These are phyloP conservation scores for Aspergillus bridgeri DNA, from an alignment of 495 filamentous ascomycete species.

Conservation along the genomic window DNA sequence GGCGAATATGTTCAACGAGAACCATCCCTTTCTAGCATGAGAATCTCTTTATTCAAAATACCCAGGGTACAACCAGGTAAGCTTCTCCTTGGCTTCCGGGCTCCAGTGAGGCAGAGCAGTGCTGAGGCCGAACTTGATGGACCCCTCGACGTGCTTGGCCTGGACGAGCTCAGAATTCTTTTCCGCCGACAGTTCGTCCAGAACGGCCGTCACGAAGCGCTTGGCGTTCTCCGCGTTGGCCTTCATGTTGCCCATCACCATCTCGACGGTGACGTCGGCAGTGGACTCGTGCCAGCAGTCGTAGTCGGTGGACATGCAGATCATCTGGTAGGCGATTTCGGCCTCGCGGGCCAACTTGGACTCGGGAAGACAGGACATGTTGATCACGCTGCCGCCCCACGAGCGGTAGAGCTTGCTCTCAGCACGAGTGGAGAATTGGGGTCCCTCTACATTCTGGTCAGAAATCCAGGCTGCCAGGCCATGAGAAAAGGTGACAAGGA, in stretches of 20 bases:
- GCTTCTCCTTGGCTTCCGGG: conserved; percentile 61
- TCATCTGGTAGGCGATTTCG: conserved; percentile 94
- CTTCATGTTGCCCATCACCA: conserved; percentile 97
- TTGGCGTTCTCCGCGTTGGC: conserved; percentile 85
- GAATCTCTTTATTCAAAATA: conserved; percentile 29
- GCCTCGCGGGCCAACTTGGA: conserved; percentile 94
- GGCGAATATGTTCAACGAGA: not conserved
- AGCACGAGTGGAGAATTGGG: conserved; percentile 95
- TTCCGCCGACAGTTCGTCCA: conserved; percentile 76
- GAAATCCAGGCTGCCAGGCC: not conserved
- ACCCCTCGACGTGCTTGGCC: conserved; percentile 58
- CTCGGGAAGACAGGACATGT: conserved; percentile 97
- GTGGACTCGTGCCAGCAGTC: conserved; percentile 85
- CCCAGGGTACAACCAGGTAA: conserved; percentile 73
- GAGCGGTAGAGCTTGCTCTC: conserved; percentile 91
- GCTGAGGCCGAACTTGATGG: conserved; percentile 62
- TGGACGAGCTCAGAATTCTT: conserved; percentile 71
- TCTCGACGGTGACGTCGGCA: conserved; percentile 84
- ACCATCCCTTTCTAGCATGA: not conserved
- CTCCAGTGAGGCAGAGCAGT: conserved; percentile 62
- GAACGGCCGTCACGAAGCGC: conserved; percentile 76
- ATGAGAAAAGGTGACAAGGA: not conserved
- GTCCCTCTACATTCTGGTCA: conserved; percentile 60
- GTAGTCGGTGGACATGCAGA: conserved; percentile 99
- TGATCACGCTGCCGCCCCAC: conserved; percentile 89